These are phyloP conservation scores for Leucosporidium scottii DNA, from an alignment of 768 basidiomycete genomes.

Conservation along the genomic window DNA sequence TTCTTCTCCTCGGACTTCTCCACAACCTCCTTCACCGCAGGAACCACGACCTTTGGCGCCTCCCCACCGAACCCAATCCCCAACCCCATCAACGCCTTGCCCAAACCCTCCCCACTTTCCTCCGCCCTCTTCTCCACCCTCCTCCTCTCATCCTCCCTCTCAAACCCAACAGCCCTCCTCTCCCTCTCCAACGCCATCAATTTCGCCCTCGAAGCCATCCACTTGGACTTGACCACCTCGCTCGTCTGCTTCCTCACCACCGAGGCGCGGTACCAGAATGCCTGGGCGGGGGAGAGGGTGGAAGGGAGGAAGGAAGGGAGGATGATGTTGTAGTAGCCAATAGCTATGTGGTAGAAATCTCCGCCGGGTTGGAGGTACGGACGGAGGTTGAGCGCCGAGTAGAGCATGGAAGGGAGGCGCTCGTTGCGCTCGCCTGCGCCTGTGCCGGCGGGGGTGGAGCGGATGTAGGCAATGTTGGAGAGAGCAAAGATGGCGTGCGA, in stretches of 20 bases:
- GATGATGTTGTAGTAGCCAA: conserved; percentile 47
- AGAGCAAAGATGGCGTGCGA: conserved; percentile 68
- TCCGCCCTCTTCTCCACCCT: conserved; percentile 12
- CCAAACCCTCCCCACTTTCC: conserved; percentile 6
- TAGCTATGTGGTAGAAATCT: conserved; percentile 30
- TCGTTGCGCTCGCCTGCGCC: not conserved
- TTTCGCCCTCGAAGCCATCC: conserved; percentile 56
- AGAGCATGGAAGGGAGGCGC: conserved; percentile 58
- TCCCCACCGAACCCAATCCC: not conserved
- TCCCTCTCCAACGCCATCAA: conserved; percentile 63
- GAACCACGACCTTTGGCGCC: not conserved
- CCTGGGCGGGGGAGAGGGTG: conserved; percentile 42
- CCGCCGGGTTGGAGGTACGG: conserved; percentile 46
- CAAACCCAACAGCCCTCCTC: conserved; percentile 58
- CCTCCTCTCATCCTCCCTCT: conserved; percentile 62
- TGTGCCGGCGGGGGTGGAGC: conserved; percentile 46
- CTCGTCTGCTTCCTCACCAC: conserved; percentile 62
- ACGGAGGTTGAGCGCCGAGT: conserved; percentile 74
- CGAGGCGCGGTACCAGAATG: conserved; percentile 70
- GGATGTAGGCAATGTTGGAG: conserved; percentile 67
- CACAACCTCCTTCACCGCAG: not conserved
- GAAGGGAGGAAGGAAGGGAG: conserved; percentile 56
- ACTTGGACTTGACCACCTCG: conserved; percentile 56
- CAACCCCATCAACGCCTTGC: conserved; percentile 2
- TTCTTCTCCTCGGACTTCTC: conserved; percentile 39